Evolutionary conservation across 163 green algal species (phyloP), one percentile per base, ranked within the genome.

Genomic region (Scenedesmus sp.): DNA sequence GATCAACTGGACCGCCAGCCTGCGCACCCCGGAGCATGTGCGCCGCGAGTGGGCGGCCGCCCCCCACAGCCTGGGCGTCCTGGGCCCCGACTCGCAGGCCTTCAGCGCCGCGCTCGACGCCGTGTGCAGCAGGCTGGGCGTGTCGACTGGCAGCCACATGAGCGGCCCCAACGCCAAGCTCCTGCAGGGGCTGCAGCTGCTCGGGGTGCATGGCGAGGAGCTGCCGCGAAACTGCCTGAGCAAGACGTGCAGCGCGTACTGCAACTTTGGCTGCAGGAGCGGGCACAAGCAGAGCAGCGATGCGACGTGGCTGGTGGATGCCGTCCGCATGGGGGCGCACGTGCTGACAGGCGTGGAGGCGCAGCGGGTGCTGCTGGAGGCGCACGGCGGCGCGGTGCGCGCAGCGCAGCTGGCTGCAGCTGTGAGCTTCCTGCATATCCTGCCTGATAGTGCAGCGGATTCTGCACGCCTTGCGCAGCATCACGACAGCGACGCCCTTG

Each of bases 1-100:
- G 68, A 92, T 98, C 90, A 98, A 98, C 91, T 98, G 96, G 96
- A 86, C 61, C 20, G 89, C 89, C 37, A 79, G 88, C 43, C 95
- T 97, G 42, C 86, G 84, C n/a, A 96, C 96, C 1, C 96, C 96
- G 13, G 35, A 84, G 0, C 96, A 98, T 86, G 96, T 98, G 35
- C 92, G 94, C 6, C 37, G 91, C 13, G 95, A 97, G 91, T 97
- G 95, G 95, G 93, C 93, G 1, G 78, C 92, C 44, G 35, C 89
- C 16, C 83, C 46, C 0, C 91, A 95, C 42, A 92, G 93, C 81
- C 92, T 97, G 35, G 37, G 85, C 0, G 40, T 37, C 12, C 94
- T 96, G 22, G 85, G n/a, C 1, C 85, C 85, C 20, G 83, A 73
- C 5, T 80, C 59, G 0, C 7, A 85, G 0, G 49, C 65, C 16